Base-by-base conservation (phyloP, 306 rosid species). In the Chamaecrista fasciculata region DNA sequence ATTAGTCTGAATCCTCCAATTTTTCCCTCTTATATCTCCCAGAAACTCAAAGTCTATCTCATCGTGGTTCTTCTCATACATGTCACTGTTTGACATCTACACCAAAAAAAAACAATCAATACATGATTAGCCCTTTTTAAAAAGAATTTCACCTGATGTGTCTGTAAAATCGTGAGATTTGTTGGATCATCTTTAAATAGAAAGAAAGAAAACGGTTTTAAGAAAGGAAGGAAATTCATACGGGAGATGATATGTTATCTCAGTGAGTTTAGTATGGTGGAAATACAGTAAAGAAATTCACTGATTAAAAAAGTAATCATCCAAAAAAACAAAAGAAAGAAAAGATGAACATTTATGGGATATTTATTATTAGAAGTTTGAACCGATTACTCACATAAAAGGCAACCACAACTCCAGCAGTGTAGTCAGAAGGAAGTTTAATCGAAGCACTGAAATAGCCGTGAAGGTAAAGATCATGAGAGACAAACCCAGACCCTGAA, bases 381-480 rank as follows among this genome's bases (percentile, higher is more conserved):
- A 28, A 28, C 33, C 4, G 52, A 56, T 59, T n/a, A 83, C 98
- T 93, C 78, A 93, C 98, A 82, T 93, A 93, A 66, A 93, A 93
- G 29, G 98, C 98, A 72, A 93, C 96, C 4, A 93, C 98, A 69
- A 90, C 94, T 42, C 98, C 98, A 40, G 98, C 98, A 63, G 98
- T 86, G 36, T 93, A 93, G 80, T 93, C 98, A 76, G 89, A 48
- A 9, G 98, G 98, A 77, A 93, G 68, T 91, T 93, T 90, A 72
- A 93, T 86, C 0, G 94, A 86, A 72, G 96, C 98, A 81, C 98
- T 85, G 82, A 90, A 90, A 77, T 83, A 88, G 29, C 98, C 98
- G 37, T 90, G 91, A 64, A 82, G 90, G 71, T 88, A 93, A 72
- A 93, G 82, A 71, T 93, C 98, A 67, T 93, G 98, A 69, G 98